phyloP scores from a whole-genome alignment of 164 flowering plant species.

The Litsea cubeba region DNA sequence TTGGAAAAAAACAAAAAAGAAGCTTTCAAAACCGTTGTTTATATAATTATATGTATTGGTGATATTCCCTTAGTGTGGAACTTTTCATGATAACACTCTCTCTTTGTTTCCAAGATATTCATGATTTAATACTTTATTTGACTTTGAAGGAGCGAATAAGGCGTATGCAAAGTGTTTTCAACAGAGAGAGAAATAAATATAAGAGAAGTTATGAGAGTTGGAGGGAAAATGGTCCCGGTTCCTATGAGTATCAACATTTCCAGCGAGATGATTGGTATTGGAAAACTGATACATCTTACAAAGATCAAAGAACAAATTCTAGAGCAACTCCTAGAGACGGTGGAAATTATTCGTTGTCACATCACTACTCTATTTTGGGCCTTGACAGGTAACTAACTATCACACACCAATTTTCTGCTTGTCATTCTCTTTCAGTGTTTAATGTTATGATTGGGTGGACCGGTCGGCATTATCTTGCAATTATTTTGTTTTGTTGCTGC shows the following conservation, averaged over 20 bases:
- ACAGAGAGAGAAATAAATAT: slow-evolving; percentile 83
- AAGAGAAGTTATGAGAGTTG: slow-evolving; percentile 80
- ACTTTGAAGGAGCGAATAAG: slow-evolving; percentile 79
- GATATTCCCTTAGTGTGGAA: neutral
- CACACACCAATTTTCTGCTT: neutral
- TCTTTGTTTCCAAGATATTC: neutral
- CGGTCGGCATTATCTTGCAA: no score
- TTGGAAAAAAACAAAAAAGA: neutral
- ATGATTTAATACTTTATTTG: neutral
- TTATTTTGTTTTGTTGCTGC: no score
- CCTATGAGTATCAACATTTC: slow-evolving; percentile 54
- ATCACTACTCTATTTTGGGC: slow-evolving; percentile 87
- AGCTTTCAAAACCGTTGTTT: neutral
- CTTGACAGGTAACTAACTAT: slow-evolving; percentile 70
- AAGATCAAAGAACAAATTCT: slow-evolving; percentile 40
- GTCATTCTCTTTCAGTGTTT: neutral
- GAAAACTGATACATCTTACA: slow-evolving; percentile 60
- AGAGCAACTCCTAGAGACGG: slow-evolving; percentile 40
- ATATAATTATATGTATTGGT: neutral
- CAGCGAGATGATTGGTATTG: slow-evolving; percentile 89
- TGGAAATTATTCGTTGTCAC: slow-evolving; percentile 53
- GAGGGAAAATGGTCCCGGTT: slow-evolving; percentile 63
- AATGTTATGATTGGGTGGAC: no score
- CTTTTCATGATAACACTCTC: neutral
- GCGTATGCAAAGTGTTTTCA: slow-evolving; percentile 97